These are phyloP conservation scores for Apostasia ramifera DNA, from an alignment of 106 monocot genomes.

Conservation along the genomic window DNA sequence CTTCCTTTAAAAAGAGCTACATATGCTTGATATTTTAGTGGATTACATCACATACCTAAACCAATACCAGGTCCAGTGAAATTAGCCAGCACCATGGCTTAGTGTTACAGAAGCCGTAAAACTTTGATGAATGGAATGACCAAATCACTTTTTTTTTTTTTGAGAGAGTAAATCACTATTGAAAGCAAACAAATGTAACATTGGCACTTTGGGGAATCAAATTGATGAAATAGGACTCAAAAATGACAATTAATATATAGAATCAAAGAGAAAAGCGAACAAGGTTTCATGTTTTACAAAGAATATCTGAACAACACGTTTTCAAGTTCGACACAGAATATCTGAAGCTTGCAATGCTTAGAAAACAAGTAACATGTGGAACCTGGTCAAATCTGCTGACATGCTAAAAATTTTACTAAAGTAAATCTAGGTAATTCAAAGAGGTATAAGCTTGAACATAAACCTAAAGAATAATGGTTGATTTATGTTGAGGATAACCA, in stretches of 20 bases:
- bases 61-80: constrained; percentile 78
- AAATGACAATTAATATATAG: neutral
- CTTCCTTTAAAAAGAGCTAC: neutral
- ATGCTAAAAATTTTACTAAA: too few species aligned
- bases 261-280: neutral
- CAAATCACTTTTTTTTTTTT: neutral
- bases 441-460: too few species aligned
- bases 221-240: neutral
- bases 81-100: constrained; percentile 52
- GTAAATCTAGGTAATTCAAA: too few species aligned
- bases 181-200: neutral
- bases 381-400: too few species aligned
- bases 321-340: too few species aligned
- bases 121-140: neutral
- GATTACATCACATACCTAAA: constrained; percentile 32
- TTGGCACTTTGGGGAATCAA: neutral
- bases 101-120: neutral
- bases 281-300: neutral
- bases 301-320: neutral
- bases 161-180: neutral
- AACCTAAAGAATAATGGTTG: too few species aligned
- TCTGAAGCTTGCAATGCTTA: too few species aligned
- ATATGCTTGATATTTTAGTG: neutral
- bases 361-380: too few species aligned
- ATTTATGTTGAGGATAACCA: too few species aligned